Base-by-base conservation (phyloP, 2,329 filamentous ascomycete species). In the Aspergillus piperis region DNA sequence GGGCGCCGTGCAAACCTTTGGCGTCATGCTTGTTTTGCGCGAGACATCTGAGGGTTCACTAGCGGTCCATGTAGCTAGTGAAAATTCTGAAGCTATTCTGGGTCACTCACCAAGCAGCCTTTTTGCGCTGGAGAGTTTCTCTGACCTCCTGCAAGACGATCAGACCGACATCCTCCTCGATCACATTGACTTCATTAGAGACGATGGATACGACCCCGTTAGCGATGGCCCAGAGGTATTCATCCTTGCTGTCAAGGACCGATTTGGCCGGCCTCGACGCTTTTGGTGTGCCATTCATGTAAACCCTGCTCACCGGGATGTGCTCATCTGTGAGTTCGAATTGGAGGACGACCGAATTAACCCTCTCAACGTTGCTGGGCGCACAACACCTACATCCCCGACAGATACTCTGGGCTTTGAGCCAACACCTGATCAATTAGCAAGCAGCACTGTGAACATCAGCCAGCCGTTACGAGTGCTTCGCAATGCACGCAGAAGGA, bases 271-370 rank as follows among this genome's bases (percentile, higher is more conserved):
- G 61, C 81, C 80, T 3, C 80, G 84, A 56, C 95, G 93, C 71
- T 77, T 96, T 2, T 96, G 92, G 92, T 96, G 91, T 73, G 92
- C 91, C 7, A 88, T 95, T 66, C 92, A 96, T 69, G 84, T 90
- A 59, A 90, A 88, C 54, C 83, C 88, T 1, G 77, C 81, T 1
- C 86, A 92, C 63, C 84, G 86, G 0, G 85, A 90, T 49, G 75
- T 94, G 23, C 80, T 96, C 27, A 89, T 96, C 8, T 96, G 91
- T 80, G 92, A 96, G 70, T 94, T 96, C 60, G 92, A 96, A 72
- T 76, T 92, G 2, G 91, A 96, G 71, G 89, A 96, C 0, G 92
- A 92, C 36, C 90, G 90, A 1, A 78, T 93, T 10, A 72, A 74
- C 38, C 72, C 72, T 0, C 54, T 73, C 11, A 68, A 68, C 13